Conservation (phyloP, 2,329 filamentous ascomycete species). For the Calonectria montana region DNA sequence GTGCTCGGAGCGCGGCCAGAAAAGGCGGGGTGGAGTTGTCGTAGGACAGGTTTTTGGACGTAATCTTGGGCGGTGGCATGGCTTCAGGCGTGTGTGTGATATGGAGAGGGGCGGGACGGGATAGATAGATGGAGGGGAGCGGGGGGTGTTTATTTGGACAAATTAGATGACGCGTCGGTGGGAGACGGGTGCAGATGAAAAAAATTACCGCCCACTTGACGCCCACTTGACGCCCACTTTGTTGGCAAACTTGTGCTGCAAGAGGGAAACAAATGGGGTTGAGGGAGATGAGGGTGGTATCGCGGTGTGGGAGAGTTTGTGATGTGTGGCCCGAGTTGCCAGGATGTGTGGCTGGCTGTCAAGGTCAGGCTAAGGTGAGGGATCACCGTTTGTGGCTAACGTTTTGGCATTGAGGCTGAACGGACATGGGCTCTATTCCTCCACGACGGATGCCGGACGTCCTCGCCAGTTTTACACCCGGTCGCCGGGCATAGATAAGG, state of each 20-base stretch:
- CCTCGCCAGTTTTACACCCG: neutral
- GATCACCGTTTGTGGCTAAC: slow-evolving; percentile 1
- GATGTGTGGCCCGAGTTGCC: neutral
- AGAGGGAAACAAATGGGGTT: neutral
- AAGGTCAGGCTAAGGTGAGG: neutral
- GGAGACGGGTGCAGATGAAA: neutral
- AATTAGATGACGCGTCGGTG: slow-evolving; percentile 21
- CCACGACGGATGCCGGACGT: neutral
- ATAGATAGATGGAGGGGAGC: neutral
- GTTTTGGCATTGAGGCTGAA: slow-evolving; percentile 6
- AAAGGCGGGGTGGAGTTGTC: slow-evolving; percentile 69
- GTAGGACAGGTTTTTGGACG: slow-evolving; percentile 77
- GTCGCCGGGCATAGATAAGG: neutral
- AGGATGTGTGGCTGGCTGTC: slow-evolving; percentile 8
- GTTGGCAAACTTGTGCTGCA: neutral
- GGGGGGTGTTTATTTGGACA: neutral
- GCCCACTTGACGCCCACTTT: slow-evolving; percentile 13
- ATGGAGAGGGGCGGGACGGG: neutral
- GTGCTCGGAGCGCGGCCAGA: slow-evolving; percentile 66
- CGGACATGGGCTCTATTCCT: neutral
- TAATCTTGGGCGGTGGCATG: slow-evolving; percentile 70
- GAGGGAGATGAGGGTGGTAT: slow-evolving; percentile 7
- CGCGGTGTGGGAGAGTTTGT: slow-evolving; percentile 4
- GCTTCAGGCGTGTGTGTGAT: slow-evolving; percentile 13
- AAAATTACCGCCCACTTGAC: neutral